Evolutionary conservation across 805 yeast species (phyloP).

Genomic region (Candida rishiriensis): DNA sequence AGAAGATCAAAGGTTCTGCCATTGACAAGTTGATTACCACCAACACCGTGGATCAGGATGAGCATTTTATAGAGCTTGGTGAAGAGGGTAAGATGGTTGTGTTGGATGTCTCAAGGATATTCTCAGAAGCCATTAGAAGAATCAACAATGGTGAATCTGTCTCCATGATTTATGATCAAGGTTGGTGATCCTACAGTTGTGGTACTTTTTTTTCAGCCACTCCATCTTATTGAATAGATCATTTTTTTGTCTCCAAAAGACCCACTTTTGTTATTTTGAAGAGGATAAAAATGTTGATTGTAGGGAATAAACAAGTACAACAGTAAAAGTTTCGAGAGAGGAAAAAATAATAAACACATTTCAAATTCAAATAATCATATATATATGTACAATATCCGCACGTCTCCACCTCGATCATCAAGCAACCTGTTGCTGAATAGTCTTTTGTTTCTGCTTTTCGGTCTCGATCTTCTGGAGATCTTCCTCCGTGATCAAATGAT

Average conservation of each 20-base stretch:
- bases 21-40: constrained; percentile 87
- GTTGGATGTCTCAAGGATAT: constrained; percentile 79
- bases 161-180: constrained; percentile 88
- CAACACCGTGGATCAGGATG: constrained; percentile 83
- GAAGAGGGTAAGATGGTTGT: constrained; percentile 55
- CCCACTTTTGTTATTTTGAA: too few relatives aligned
- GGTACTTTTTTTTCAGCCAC: background rate
- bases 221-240: too few relatives aligned
- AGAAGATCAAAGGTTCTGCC: constrained; percentile 57
- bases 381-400: too few relatives aligned
- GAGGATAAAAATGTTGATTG: too few relatives aligned
- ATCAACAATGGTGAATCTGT: constrained; percentile 97
- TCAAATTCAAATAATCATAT: background rate
- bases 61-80: constrained; percentile 49
- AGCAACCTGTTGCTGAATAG: constrained; percentile 6
- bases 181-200: constrained; percentile 35
- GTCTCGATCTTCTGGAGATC: constrained; percentile 43
- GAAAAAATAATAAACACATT: background rate
- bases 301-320: too few relatives aligned
- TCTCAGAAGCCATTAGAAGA: constrained; percentile 93
- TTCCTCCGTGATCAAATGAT: constrained; percentile 66
- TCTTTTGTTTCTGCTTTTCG: constrained; percentile 27
- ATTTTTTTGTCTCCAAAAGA: too few relatives aligned
- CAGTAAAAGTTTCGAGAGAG: background rate
- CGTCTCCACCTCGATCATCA: background rate